Percentiles rank a stretch among this genome's conserved stretches.
These are phyloP conservation scores for Plantago coronopus DNA, from an alignment of 305 asterid genomes.

Conservation along the genomic window DNA sequence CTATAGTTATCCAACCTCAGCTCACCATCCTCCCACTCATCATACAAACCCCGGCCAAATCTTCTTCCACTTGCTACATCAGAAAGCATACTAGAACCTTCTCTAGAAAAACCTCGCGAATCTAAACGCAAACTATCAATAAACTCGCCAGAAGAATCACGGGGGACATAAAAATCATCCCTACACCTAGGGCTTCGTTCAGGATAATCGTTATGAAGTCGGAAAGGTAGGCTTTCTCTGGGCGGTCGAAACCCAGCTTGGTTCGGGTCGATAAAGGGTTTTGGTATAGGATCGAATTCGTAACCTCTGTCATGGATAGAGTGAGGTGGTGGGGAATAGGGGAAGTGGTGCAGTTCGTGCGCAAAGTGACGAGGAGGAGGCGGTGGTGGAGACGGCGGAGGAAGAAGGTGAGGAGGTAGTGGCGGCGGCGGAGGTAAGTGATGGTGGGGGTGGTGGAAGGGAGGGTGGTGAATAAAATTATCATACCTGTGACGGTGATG, in stretches of 20 bases:
- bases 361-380: conserved; percentile 23
- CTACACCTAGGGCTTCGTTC: conserved; percentile 31
- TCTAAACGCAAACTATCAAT: conserved; percentile 25
- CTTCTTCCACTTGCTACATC: conserved; percentile 20
- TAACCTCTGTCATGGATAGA: conserved; percentile 22
- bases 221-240: conserved; percentile 28
- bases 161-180: conserved; percentile 21
- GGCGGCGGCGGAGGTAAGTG: conserved; percentile 30
- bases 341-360: background rate
- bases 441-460: conserved; percentile 31
- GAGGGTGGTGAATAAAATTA: background rate
- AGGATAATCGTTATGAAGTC: conserved; percentile 23
- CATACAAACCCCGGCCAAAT: conserved; percentile 18
- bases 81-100: conserved; percentile 16
- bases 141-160: conserved; percentile 20
- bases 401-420: conserved; percentile 30
- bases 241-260: conserved; percentile 19
- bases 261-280: conserved; percentile 30
- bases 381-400: conserved; percentile 25
- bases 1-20: conserved; percentile 8
- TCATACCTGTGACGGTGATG: background rate
- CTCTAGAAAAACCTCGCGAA: conserved; percentile 15
- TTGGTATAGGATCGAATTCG: conserved; percentile 32
- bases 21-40: conserved; percentile 21
- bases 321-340: conserved; percentile 24